Evolutionary conservation across 352 stramenopile genomes (phyloP).

Genomic region (Elongisporangium anandrum): DNA sequence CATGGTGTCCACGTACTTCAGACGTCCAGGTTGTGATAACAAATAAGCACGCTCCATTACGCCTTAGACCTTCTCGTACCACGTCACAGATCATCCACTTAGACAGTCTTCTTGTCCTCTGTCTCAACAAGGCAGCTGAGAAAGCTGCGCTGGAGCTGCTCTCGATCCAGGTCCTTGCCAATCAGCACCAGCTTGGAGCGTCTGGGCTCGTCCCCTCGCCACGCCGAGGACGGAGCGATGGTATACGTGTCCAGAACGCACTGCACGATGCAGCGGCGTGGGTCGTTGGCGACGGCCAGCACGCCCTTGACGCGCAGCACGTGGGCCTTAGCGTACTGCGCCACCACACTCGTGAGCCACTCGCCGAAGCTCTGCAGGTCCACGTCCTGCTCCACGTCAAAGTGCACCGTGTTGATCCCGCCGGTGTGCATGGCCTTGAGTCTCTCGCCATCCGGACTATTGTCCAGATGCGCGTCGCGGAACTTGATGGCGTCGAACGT

Average conservation of each 20-base stretch:
- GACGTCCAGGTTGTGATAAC: background rate
- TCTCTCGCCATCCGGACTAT: slow-evolving; percentile 4
- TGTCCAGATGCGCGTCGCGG: slow-evolving; percentile 12
- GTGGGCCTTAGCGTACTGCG: slow-evolving; percentile 46
- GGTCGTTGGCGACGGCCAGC: slow-evolving; percentile 38
- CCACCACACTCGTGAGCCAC: slow-evolving; percentile 54
- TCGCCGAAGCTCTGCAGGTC: slow-evolving; percentile 50
- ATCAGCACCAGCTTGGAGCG: slow-evolving; percentile 64
- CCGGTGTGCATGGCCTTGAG: slow-evolving; percentile 35
- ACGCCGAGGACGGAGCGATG: slow-evolving; percentile 43
- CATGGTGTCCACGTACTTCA: too few species aligned
- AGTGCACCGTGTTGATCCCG: slow-evolving; percentile 48
- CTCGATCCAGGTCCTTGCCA: slow-evolving; percentile 42
- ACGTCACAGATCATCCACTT: background rate
- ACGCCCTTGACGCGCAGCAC: slow-evolving; percentile 69
- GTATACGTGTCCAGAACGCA: slow-evolving; percentile 75
- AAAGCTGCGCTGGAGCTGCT: slow-evolving; percentile 41
- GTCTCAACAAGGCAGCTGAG: slow-evolving; percentile 23
- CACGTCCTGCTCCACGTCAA: slow-evolving; percentile 41
- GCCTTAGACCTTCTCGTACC: background rate
- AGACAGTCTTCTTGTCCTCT: slow-evolving; percentile 21
- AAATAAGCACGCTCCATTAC: background rate
- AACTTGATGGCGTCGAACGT: slow-evolving; percentile 72
- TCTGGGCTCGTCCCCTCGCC: slow-evolving; percentile 25
- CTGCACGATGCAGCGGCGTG: slow-evolving; percentile 54